These are phyloP conservation scores for Gossypium trilobum DNA, from an alignment of 441 rosid genomes.

Conservation along the genomic window DNA sequence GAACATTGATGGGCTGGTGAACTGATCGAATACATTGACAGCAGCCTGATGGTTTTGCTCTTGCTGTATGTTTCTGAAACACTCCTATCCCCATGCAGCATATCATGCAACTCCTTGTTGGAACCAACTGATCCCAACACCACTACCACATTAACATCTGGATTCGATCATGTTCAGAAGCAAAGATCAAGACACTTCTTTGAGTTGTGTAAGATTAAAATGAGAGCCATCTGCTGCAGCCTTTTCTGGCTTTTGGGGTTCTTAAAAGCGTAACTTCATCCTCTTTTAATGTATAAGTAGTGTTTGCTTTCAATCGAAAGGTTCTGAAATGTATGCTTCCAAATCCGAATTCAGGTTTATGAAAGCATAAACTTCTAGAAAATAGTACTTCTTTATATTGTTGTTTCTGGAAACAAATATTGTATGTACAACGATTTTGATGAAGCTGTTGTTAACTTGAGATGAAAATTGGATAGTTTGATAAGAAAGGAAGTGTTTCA, in stretches of 20 bases:
- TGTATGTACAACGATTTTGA: background rate
- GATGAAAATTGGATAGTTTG: background rate
- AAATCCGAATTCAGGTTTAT: background rate
- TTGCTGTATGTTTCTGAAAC: background rate
- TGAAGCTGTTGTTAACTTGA: background rate
- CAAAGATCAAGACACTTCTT: background rate
- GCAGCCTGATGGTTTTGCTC: background rate
- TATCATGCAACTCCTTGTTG: background rate
- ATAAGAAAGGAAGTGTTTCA: background rate
- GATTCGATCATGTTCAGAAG: background rate
- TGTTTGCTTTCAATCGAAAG: background rate
- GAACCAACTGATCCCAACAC: background rate
- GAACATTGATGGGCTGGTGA: constrained; percentile 57
- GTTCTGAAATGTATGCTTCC: background rate
- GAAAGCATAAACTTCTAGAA: background rate
- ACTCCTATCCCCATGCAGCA: background rate
- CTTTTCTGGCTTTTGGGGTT: background rate
- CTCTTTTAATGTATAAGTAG: background rate
- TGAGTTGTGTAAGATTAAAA: constrained; percentile 6
- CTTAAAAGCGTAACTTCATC: background rate
- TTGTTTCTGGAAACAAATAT: background rate
- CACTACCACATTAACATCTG: background rate
- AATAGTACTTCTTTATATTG: background rate
- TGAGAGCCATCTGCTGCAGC: background rate
- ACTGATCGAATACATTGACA: background rate